A percentile compares a stretch with the other conserved stretches of the same genome.
phyloP scores from a whole-genome alignment of 2,329 filamentous ascomycete species.

The Fusarium temperatum region DNA sequence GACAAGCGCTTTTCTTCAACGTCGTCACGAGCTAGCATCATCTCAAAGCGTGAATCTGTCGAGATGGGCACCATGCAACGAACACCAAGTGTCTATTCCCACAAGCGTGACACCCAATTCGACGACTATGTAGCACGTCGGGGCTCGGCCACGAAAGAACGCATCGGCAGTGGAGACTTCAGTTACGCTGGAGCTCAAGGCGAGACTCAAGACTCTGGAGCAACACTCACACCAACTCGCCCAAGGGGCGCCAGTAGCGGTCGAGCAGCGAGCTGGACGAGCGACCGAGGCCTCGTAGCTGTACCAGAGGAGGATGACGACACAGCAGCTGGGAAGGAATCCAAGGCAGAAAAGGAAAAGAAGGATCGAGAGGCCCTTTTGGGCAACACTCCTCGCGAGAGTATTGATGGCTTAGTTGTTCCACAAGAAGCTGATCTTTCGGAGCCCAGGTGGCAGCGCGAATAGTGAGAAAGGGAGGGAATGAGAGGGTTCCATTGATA shows the following conservation, averaged over 20 bases:
- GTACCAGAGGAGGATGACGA: constrained; percentile 53
- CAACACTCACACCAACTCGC: constrained; percentile 30
- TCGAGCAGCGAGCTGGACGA: constrained; percentile 49
- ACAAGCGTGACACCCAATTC: constrained; percentile 58
- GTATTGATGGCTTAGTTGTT: constrained; percentile 30
- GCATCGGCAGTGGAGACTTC: constrained; percentile 46
- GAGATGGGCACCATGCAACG: constrained; percentile 35
- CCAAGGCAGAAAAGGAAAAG: constrained; percentile 23
- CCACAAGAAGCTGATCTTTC: constrained; percentile 41
- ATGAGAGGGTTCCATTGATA: background rate
- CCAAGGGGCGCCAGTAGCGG: constrained; percentile 41
- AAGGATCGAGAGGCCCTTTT: constrained; percentile 46
- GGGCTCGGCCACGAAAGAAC: constrained; percentile 37
- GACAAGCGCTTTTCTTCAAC: constrained; percentile 42
- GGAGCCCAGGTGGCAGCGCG: constrained; percentile 42
- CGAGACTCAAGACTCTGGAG: constrained; percentile 20
- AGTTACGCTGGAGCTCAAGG: constrained; percentile 37
- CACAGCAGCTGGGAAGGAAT: constrained; percentile 18
- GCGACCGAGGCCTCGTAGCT: constrained; percentile 49
- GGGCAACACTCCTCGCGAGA: constrained; percentile 35
- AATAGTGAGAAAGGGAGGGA: background rate
- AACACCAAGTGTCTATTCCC: constrained; percentile 50
- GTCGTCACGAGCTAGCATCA: constrained; percentile 45
- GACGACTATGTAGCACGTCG: constrained; percentile 55
- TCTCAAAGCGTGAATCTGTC: constrained; percentile 37